Evolutionary conservation across 441 rosid genomes (phyloP).

Genomic region (Pelargonium australe): DNA sequence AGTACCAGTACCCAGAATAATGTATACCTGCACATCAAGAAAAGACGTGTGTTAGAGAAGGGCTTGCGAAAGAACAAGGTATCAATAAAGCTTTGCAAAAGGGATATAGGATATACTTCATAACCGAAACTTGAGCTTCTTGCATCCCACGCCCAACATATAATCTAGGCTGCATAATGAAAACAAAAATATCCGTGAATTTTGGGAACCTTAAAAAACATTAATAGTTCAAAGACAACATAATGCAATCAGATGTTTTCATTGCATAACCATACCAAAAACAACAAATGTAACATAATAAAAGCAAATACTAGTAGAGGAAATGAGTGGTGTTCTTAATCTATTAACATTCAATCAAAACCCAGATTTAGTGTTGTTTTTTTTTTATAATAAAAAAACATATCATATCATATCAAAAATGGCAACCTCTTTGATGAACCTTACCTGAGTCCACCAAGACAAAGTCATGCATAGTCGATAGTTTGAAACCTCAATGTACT

Average conservation of each 20-base stretch:
- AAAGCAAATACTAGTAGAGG: not conserved
- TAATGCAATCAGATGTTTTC: not conserved
- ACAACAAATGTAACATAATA: not conserved
- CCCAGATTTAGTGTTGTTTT: not conserved
- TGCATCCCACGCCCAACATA: conserved; percentile 95
- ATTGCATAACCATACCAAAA: conserved; percentile 1
- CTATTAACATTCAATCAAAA: not conserved
- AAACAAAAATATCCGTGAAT: conserved; percentile 16
- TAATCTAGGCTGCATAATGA: conserved; percentile 65
- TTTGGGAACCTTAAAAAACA: not conserved
- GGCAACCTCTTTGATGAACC: conserved; percentile 14
- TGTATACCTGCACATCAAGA: conserved; percentile 53
- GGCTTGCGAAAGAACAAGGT: conserved; percentile 10
- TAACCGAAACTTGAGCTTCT: conserved; percentile 81
- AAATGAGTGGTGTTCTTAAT: not conserved
- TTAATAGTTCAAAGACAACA: not conserved
- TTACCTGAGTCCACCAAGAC: conserved; percentile 89
- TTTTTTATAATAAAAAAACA: not conserved
- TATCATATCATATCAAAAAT: conserved; percentile 6
- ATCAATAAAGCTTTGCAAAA: conserved; percentile 18
- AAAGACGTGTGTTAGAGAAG: conserved; percentile 12
- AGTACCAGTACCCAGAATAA: conserved; percentile 85
- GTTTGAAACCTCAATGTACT: conserved; percentile 78
- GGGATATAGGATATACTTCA: conserved; percentile 54
- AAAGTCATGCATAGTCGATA: conserved; percentile 47